Percentiles rank a stretch among this genome's conserved stretches.
Conservation (phyloP, 345 rosid genomes). For the Lumnitzera racemosa region DNA sequence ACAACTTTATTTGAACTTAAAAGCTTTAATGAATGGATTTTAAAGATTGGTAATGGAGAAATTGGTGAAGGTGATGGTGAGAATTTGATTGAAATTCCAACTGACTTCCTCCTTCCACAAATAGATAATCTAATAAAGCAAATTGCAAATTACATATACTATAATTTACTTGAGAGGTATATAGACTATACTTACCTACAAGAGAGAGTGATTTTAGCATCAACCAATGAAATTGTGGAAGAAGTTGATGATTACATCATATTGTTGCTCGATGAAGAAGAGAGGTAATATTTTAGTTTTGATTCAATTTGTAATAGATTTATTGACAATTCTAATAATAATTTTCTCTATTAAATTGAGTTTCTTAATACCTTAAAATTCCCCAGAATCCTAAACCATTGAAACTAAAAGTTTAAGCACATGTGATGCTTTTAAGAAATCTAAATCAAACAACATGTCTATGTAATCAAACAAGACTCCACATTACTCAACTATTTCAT, state of each 20-base stretch:
- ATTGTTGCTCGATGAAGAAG: not conserved
- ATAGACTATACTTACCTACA: not conserved
- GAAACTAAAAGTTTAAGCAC: not conserved
- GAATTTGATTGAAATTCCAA: not conserved
- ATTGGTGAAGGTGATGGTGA: not conserved
- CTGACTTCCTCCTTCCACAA: not conserved
- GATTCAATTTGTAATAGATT: not conserved
- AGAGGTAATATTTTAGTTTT: not conserved
- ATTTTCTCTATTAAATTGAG: not conserved
- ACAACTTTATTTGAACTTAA: not conserved
- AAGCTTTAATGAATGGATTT: not conserved
- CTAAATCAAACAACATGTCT: not conserved
- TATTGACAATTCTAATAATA: not conserved
- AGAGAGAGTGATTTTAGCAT: not conserved
- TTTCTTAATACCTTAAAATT: not conserved
- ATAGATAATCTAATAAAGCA: not conserved
- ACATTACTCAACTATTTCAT: not conserved
- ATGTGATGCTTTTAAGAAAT: slow-evolving; percentile 2
- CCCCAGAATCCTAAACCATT: not conserved
- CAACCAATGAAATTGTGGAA: not conserved
- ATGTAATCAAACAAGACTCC: slow-evolving; percentile 3
- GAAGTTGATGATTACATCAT: not conserved
- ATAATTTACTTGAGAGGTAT: not conserved
- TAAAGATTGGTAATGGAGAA: not conserved
- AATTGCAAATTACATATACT: not conserved